Conservation (phyloP, 371 early-diverging fungal genomes). For the Lichtheimia hyalospora region DNA sequence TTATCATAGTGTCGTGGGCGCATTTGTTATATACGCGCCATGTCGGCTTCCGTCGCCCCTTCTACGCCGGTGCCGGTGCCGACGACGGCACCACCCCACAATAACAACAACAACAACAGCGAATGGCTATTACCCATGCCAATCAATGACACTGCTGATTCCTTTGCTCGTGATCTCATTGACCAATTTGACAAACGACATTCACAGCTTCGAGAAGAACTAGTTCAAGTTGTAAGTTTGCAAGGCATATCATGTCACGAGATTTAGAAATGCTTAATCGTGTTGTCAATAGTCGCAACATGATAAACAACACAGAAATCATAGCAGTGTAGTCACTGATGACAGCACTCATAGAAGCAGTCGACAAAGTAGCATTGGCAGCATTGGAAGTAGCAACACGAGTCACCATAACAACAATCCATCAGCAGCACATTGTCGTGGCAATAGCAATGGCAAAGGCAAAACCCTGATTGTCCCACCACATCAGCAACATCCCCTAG, state of each 20-base stretch:
- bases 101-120: too few species aligned
- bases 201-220: slow-evolving; percentile 32
- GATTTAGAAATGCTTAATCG: too few species aligned
- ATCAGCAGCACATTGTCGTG: not conserved
- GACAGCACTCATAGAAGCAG: not conserved
- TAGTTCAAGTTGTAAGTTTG: slow-evolving; percentile 11
- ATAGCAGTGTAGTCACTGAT: not conserved
- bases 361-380: not conserved
- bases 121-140: slow-evolving; percentile 15
- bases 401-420: not conserved
- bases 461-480: not conserved
- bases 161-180: slow-evolving; percentile 39
- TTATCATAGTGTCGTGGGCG: slow-evolving; percentile 1
- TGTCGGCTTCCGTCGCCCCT: slow-evolving; percentile 16
- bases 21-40: not conserved
- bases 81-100: not conserved
- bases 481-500: slow-evolving; percentile 1
- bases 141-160: slow-evolving; percentile 15
- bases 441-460: not conserved
- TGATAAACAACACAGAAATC: not conserved
- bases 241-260: too few species aligned
- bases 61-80: not conserved
- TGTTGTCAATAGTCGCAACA: too few species aligned
- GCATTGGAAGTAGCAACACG: slow-evolving; percentile 1
- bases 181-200: slow-evolving; percentile 38